These are phyloP conservation scores for Solanum verrucosum DNA, from an alignment of 257 asterid species.

Conservation along the genomic window DNA sequence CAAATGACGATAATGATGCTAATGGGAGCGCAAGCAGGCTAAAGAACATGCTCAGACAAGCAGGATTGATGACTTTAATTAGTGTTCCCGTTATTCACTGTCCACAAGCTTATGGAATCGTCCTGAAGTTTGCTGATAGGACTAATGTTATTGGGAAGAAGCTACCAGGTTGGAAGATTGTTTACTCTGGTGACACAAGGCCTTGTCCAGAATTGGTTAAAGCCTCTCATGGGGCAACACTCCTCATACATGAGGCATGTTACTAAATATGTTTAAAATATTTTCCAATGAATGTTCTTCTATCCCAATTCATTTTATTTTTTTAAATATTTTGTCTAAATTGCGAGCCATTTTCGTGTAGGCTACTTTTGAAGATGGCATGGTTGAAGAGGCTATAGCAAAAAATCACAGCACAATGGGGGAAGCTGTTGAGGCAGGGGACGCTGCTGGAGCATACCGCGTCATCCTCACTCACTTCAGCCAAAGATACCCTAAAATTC, in stretches of 20 bases:
- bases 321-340: background rate
- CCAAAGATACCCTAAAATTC: conserved; percentile 93
- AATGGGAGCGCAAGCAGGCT: background rate
- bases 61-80: conserved; percentile 45
- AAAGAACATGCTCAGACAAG: background rate
- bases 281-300: background rate
- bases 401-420: conserved; percentile 78
- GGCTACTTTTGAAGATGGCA: conserved; percentile 86
- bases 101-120: conserved; percentile 74
- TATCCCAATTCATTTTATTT: background rate
- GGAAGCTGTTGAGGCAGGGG: conserved; percentile 76
- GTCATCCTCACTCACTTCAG: conserved; percentile 86
- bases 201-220: conserved; percentile 31
- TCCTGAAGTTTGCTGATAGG: conserved; percentile 44
- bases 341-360: conserved; percentile 8
- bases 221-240: conserved; percentile 69
- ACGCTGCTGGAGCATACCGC: conserved; percentile 66
- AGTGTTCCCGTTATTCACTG: conserved; percentile 90
- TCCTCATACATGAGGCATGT: conserved; percentile 74
- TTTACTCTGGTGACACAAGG: background rate
- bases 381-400: conserved; percentile 69
- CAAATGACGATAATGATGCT: conserved; percentile 9
- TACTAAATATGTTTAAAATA: background rate
- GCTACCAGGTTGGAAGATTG: conserved; percentile 70
- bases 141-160: conserved; percentile 40